A percentile compares a stretch with the other conserved stretches of the same genome.
phyloP scores from a whole-genome alignment of 305 asterid species.

The Fraxinus sp. region DNA sequence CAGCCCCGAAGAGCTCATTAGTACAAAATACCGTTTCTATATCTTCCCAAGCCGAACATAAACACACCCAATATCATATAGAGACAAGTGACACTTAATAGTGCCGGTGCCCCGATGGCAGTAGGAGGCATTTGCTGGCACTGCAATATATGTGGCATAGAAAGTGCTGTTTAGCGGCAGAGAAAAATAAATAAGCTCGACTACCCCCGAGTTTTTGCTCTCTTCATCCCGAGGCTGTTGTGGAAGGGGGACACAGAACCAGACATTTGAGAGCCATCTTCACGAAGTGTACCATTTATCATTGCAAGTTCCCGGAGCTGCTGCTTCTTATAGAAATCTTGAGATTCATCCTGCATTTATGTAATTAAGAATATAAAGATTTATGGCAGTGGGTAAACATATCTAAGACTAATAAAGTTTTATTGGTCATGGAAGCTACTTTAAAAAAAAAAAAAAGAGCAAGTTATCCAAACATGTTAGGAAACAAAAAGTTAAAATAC shows the following conservation, averaged over 20 bases:
- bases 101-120: constrained; percentile 63
- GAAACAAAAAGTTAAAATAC: not conserved
- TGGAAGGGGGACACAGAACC: constrained; percentile 92
- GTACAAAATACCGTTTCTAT: constrained; percentile 38
- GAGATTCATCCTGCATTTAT: constrained; percentile 77
- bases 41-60: constrained; percentile 44
- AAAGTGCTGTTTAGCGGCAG: constrained; percentile 37
- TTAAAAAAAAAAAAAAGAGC: not conserved
- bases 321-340: constrained; percentile 85
- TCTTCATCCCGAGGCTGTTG: constrained; percentile 93
- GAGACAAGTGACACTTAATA: constrained; percentile 52
- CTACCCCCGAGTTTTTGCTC: constrained; percentile 90
- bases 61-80: constrained; percentile 69
- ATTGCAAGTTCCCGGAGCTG: constrained; percentile 91
- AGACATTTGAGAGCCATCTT: constrained; percentile 85
- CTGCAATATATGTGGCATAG: constrained; percentile 39
- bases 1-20: constrained; percentile 36
- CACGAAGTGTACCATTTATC: constrained; percentile 91
- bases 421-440: not conserved
- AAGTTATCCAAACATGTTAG: not conserved
- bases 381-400: not conserved
- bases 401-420: not conserved
- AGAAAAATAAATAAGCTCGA: constrained; percentile 25
- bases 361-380: not conserved
- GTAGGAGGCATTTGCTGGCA: constrained; percentile 44